phyloP scores from a whole-genome alignment of 345 rosid species.

The Populus simonii region DNA sequence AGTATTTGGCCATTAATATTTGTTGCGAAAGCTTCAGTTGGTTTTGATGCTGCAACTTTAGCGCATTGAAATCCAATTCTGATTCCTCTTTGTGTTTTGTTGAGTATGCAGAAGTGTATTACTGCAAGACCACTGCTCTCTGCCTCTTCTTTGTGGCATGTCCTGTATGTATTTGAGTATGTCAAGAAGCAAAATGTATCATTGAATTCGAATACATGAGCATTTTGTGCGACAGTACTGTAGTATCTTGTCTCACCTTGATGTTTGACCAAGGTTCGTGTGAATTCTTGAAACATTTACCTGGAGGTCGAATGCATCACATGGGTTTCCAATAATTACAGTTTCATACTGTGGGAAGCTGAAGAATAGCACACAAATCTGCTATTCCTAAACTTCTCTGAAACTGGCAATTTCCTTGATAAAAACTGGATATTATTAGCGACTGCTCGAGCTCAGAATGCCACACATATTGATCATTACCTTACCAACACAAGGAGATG shows the following conservation, averaged over 20 bases:
- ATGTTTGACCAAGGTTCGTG: background rate
- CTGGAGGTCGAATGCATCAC: background rate
- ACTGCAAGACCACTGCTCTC: background rate
- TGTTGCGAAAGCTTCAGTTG: background rate
- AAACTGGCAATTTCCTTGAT: background rate
- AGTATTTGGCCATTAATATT: constrained; percentile 9
- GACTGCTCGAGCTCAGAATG: background rate
- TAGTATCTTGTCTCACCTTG: background rate
- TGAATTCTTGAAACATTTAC: background rate
- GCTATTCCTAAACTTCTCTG: background rate
- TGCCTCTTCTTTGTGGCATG: background rate
- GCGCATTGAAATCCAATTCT: background rate
- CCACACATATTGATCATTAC: background rate
- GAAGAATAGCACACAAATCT: background rate
- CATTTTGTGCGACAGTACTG: too few relatives aligned
- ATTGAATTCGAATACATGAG: background rate
- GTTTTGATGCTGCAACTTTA: background rate
- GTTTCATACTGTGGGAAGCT: background rate
- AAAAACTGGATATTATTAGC: background rate
- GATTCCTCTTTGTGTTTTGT: background rate
- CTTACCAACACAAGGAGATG: background rate
- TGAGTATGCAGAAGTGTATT: background rate
- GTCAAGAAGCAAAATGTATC: background rate
- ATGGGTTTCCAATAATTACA: background rate
- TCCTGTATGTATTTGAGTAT: background rate